Percentiles rank a stretch among this genome's conserved stretches.
These are phyloP conservation scores for Globisporangium solare DNA, from an alignment of 352 stramenopile genomes.

Conservation along the genomic window DNA sequence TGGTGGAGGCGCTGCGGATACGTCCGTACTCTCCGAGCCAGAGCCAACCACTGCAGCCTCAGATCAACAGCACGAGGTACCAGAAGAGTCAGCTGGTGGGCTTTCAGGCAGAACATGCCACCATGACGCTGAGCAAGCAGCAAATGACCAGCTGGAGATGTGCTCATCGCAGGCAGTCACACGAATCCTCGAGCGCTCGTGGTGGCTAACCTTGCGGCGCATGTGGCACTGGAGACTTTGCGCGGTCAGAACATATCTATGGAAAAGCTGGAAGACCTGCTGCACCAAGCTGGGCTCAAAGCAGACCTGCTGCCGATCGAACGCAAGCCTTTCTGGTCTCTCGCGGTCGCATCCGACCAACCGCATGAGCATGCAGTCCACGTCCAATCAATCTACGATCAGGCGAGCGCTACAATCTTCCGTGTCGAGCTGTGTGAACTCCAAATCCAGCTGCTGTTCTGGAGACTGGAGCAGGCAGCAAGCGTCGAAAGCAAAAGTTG, in stretches of 20 bases:
- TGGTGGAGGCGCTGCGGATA: background rate
- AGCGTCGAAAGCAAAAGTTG: slow-evolving; percentile 18
- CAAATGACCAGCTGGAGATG: background rate
- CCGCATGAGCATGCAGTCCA: background rate
- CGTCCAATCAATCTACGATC: slow-evolving; percentile 13
- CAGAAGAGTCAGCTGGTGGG: background rate
- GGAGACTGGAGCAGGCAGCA: slow-evolving; percentile 10
- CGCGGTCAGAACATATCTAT: slow-evolving; percentile 1
- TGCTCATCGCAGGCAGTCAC: slow-evolving; percentile 4
- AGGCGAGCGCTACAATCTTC: slow-evolving; percentile 26
- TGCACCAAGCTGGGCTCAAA: slow-evolving; percentile 8
- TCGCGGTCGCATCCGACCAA: background rate
- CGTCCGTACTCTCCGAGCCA: background rate
- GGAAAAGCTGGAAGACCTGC: slow-evolving; percentile 2
- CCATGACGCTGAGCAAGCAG: too few relatives aligned
- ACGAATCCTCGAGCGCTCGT: slow-evolving; percentile 16
- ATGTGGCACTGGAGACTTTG: slow-evolving; percentile 11
- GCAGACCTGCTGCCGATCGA: slow-evolving; percentile 13
- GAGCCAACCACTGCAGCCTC: background rate
- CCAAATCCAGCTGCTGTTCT: slow-evolving; percentile 30
- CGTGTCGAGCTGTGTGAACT: slow-evolving; percentile 43
- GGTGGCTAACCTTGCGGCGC: slow-evolving; percentile 16
- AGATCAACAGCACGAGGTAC: too few relatives aligned
- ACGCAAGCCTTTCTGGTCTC: slow-evolving; percentile 5
- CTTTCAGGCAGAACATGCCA: background rate